Conservation (phyloP, 1,284 basidiomycete species). For the Irpex rosettiformis region DNA sequence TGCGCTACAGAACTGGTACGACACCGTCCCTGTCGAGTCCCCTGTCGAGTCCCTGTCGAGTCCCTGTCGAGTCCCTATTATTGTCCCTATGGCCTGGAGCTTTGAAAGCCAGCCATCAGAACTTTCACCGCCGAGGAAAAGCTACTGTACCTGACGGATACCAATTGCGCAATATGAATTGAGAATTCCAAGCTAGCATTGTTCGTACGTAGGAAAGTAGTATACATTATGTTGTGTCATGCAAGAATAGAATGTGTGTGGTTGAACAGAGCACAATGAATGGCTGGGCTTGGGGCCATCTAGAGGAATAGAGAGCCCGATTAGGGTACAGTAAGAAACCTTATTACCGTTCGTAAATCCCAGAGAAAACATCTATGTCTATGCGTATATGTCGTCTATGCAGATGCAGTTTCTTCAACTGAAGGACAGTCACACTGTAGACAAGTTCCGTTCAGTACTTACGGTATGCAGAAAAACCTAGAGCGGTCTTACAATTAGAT, state of each 20-base stretch:
- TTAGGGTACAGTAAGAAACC: conserved; percentile 7
- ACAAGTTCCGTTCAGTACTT: not conserved
- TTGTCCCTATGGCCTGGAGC: too few relatives aligned
- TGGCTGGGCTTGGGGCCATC: conserved; percentile 22
- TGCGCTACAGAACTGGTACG: too few relatives aligned
- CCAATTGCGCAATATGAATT: too few relatives aligned
- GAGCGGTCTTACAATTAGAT: conserved; percentile 65
- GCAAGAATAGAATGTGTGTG: conserved; percentile 23
- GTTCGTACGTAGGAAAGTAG: not conserved
- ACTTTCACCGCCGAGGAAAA: too few relatives aligned
- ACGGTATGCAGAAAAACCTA: not conserved
- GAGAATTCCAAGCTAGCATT: not conserved
- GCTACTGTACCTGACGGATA: too few relatives aligned
- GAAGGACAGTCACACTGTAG: conserved; percentile 83
- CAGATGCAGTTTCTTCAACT: conserved; percentile 62
- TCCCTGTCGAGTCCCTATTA: too few relatives aligned
- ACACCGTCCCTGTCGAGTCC: too few relatives aligned
- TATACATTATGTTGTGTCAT: not conserved
- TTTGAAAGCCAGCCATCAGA: too few relatives aligned
- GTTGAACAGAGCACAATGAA: conserved; percentile 29
- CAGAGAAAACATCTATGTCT: conserved; percentile 17
- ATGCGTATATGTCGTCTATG: conserved; percentile 4
- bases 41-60: too few relatives aligned
- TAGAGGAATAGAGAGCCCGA: conserved; percentile 26
- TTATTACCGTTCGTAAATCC: not conserved